Conservation (phyloP, 2,329 filamentous ascomycete species). For the Aspergillus sp. region DNA sequence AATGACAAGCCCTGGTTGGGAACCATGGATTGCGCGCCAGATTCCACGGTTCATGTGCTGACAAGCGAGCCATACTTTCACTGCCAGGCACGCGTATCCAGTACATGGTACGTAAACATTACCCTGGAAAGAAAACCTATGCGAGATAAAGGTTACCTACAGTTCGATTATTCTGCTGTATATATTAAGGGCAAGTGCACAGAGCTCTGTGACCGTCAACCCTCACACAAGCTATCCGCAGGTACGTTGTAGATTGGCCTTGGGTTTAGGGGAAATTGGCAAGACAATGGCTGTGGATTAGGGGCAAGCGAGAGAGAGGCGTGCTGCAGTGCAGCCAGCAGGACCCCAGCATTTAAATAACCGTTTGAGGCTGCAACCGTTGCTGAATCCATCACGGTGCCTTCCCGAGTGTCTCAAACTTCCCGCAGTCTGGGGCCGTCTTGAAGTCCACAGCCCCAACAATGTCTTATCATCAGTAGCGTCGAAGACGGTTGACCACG, state of each 20-base stretch:
- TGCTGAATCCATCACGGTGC: background rate
- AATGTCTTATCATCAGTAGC: background rate
- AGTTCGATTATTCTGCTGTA: background rate
- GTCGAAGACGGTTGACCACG: background rate
- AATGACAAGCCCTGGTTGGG: background rate
- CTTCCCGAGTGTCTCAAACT: background rate
- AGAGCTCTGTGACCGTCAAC: background rate
- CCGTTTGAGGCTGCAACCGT: background rate
- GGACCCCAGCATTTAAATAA: background rate
- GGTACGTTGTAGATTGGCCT: too few relatives aligned
- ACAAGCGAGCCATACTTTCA: background rate
- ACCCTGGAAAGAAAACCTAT: too few relatives aligned
- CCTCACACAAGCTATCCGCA: background rate
- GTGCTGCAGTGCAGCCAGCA: background rate
- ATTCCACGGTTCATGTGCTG: slow-evolving; percentile 1
- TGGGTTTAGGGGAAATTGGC: too few relatives aligned
- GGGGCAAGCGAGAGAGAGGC: background rate
- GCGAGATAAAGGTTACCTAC: too few relatives aligned
- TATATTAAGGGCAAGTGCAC: background rate
- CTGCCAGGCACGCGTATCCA: background rate
- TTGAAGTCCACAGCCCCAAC: background rate
- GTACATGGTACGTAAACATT: background rate
- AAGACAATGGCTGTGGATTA: background rate
- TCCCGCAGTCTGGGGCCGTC: background rate
- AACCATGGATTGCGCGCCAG: slow-evolving; percentile 9